Percentiles rank a stretch among this genome's conserved stretches.
Conservation (phyloP, 768 basidiomycete genomes). For the Trametes cingulata region DNA sequence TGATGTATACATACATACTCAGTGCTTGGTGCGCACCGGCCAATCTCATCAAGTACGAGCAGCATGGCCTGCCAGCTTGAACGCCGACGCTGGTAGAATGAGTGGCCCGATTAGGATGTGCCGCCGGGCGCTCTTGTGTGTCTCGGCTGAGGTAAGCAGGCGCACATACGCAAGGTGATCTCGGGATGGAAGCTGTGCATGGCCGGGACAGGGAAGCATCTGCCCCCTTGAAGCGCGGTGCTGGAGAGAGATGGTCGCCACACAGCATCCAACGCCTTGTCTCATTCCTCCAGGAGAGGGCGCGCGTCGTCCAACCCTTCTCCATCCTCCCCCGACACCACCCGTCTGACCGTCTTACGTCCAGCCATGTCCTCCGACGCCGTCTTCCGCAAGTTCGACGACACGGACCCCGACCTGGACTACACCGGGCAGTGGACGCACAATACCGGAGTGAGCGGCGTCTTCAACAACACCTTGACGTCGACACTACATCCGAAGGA, state of each 20-base stretch:
- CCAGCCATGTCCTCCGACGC: constrained; percentile 4
- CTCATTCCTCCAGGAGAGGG: neutral
- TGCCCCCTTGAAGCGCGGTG: neutral
- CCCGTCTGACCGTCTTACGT: neutral
- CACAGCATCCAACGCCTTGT: constrained; percentile 5
- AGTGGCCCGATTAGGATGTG: neutral
- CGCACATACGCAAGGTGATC: too few species aligned
- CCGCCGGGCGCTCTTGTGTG: neutral
- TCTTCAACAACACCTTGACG: constrained; percentile 14
- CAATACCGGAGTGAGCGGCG: neutral
- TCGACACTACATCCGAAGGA: neutral
- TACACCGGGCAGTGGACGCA: constrained; percentile 11
- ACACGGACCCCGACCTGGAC: constrained; percentile 9
- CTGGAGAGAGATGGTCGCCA: constrained; percentile 6
- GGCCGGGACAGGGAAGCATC: neutral
- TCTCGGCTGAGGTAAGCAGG: neutral
- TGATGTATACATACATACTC: too few species aligned
- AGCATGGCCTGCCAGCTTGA: too few species aligned
- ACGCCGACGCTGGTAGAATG: too few species aligned
- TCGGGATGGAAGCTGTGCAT: neutral
- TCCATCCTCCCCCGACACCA: neutral
- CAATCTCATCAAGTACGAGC: too few species aligned
- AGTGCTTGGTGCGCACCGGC: too few species aligned
- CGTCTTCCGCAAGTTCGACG: constrained; percentile 12
- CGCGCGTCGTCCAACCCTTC: neutral